Base-by-base conservation (phyloP, 2,329 filamentous ascomycete genomes). In the Ambrosiella xylebori region DNA sequence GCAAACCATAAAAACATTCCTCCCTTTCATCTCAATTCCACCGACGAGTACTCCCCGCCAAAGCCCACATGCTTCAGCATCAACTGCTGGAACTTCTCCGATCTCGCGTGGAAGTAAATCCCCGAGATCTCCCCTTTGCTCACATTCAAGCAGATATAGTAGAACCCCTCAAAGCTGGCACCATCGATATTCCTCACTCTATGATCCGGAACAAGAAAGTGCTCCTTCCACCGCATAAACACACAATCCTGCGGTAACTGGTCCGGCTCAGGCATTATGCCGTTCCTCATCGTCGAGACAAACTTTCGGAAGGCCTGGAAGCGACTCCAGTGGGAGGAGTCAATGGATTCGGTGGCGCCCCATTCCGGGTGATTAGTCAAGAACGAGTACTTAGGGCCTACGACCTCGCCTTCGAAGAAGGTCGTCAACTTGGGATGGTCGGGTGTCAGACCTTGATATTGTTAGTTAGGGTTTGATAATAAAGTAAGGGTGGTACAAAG, bases 151-250 rank as follows among this genome's bases (percentile, higher is more conserved):
- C 90, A 96, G 64, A 98, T 97, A 67, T 98, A 98, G 69, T 97
- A 98, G 68, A 98, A 98, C 0, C 93, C 93, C 67, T 98, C 93
- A 61, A 97, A 98, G 66, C 91, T 97, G 7, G 93, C 93, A 15
- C 93, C 93, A 39, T 82, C 86, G 61, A 98, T 95, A 9, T 87
- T 94, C 61, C 85, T 80, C 17, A 97, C 89, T 13, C 87, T 81
- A 68, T 98, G 93, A 66, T 98, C 90, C 1, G 93, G 93, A 0
- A 98, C 93, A 0, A 98, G 75, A 66, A 98, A 98, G 65, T 95
- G 89, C 67, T 98, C 93, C 71, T 98, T 98, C 93, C 93, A 98
- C 61, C 93, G 82, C 93, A 98, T 98, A 67, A 96, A 98, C 38
- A 98, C 84, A 68, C 94, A 84, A 64, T 96, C 90, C 62, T 82